These are phyloP conservation scores for Leccinum pachyderme DNA, from an alignment of 1,284 basidiomycete genomes.

Conservation along the genomic window DNA sequence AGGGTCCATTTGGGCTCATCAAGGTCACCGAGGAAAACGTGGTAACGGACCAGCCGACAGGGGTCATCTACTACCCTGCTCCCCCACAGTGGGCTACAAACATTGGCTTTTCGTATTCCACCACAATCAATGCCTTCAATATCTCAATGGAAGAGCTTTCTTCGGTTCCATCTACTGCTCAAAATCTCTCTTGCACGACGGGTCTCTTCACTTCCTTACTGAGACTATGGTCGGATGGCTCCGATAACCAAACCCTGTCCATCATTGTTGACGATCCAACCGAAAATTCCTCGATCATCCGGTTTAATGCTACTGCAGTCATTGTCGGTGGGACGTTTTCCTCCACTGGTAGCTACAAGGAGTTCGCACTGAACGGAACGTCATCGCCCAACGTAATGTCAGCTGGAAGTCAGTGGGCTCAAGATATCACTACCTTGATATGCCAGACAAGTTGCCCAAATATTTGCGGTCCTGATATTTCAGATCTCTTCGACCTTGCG, in stretches of 20 bases:
- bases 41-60: not conserved
- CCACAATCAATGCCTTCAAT: slow-evolving; percentile 18
- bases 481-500: slow-evolving; percentile 7
- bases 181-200: slow-evolving; percentile 4
- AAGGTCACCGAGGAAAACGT: not conserved
- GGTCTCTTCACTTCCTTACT: not conserved
- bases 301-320: slow-evolving; percentile 11
- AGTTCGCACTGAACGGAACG: slow-evolving; percentile 18
- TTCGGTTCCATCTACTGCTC: slow-evolving; percentile 13
- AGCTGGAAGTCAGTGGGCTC: slow-evolving; percentile 11
- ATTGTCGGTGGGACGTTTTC: slow-evolving; percentile 11
- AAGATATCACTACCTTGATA: slow-evolving; percentile 15
- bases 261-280: slow-evolving; percentile 1
- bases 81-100: not conserved
- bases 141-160: slow-evolving; percentile 15
- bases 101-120: slow-evolving; percentile 3
- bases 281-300: not conserved
- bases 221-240: slow-evolving; percentile 5
- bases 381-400: slow-evolving; percentile 16
- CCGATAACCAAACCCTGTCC: slow-evolving; percentile 12
- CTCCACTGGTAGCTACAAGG: slow-evolving; percentile 5
- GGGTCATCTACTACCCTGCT: slow-evolving; percentile 18
- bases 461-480: not conserved
- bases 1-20: slow-evolving; percentile 7
- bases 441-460: slow-evolving; percentile 7